Conservation (phyloP, 768 basidiomycete species). For the Tylopilus vinaceipallidus region DNA sequence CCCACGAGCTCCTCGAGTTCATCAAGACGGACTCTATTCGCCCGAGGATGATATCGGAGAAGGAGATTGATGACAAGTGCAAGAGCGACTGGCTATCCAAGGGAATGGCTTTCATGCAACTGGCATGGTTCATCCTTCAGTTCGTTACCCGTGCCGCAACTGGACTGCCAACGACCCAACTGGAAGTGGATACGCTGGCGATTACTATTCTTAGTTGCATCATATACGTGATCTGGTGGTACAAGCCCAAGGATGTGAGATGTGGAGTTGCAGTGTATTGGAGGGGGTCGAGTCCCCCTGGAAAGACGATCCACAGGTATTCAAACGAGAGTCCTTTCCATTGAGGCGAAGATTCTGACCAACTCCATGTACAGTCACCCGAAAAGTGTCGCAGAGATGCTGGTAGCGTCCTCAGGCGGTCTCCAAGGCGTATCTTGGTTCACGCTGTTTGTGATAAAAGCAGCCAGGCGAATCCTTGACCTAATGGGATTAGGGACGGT, state of each 20-base stretch:
- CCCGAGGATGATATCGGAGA: neutral
- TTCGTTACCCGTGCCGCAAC: too few species aligned
- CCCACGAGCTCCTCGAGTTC: neutral
- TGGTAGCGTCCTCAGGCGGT: neutral
- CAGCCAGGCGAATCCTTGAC: neutral
- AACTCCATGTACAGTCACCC: neutral
- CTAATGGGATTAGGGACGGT: neutral
- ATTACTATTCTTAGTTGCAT: too few species aligned
- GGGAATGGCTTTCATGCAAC: neutral
- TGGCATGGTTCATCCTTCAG: neutral
- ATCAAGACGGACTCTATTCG: neutral
- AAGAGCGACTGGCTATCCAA: neutral
- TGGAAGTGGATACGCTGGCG: too few species aligned
- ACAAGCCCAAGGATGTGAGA: too few species aligned
- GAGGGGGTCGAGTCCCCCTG: too few species aligned
- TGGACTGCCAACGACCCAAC: too few species aligned
- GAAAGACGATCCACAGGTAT: neutral
- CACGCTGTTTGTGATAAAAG: neutral
- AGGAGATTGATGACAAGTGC: neutral
- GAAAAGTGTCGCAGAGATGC: neutral
- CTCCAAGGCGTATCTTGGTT: neutral
- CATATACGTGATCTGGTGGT: too few species aligned
- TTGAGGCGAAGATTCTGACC: neutral
- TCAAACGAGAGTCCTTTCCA: neutral
- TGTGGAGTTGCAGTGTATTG: too few species aligned